Evolutionary conservation across 148 eudicot species (phyloP).

Genomic region (Pouteria glomerata): DNA sequence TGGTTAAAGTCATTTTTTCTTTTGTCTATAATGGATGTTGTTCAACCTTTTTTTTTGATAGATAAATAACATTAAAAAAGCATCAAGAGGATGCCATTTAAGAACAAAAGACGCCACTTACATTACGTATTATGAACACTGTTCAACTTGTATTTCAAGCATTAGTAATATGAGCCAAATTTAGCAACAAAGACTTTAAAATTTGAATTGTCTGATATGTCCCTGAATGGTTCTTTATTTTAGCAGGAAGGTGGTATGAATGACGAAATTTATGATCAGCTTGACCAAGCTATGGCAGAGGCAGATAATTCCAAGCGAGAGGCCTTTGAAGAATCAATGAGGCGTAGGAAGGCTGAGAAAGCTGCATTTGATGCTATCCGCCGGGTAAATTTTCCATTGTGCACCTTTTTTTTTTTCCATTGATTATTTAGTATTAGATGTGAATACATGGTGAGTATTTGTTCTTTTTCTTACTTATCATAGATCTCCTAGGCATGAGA

Average conservation of each 20-base stretch:
- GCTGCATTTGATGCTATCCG: constrained; percentile 52
- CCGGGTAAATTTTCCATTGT: constrained; percentile 40
- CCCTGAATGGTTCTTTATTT: neutral
- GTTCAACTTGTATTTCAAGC: neutral
- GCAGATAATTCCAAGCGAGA: constrained; percentile 52
- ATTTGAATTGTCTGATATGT: neutral
- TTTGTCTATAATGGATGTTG: no score
- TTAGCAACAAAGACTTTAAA: neutral
- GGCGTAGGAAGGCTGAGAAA: constrained; percentile 68
- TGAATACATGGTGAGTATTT: neutral
- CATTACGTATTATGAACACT: neutral
- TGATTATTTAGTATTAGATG: constrained; percentile 2
- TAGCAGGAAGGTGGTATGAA: constrained; percentile 44
- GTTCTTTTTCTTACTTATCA: neutral
- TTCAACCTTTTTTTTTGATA: no score
- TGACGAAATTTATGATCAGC: constrained; percentile 56
- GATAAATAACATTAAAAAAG: no score
- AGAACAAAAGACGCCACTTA: no score
- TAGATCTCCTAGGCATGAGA: neutral
- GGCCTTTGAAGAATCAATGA: constrained; percentile 69
- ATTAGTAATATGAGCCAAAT: neutral
- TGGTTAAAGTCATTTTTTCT: neutral
- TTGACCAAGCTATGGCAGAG: constrained; percentile 56
- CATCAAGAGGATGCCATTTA: no score
- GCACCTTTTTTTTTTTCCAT: neutral